Evolutionary conservation across 2,329 filamentous ascomycete species (phyloP).

Genomic region (Colletotrichum noveboracense): DNA sequence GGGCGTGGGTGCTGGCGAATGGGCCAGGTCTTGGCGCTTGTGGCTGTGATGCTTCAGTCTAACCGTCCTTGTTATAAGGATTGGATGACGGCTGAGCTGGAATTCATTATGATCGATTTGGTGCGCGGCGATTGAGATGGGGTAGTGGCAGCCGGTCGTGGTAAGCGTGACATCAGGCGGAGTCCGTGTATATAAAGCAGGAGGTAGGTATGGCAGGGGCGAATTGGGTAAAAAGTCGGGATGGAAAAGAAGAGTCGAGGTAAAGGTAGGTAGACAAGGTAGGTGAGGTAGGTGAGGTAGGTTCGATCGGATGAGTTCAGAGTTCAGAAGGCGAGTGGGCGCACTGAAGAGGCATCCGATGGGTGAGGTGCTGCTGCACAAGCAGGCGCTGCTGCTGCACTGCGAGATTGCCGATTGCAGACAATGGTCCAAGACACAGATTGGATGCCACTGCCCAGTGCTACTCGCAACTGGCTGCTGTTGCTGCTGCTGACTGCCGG

Average conservation of each 20-base stretch:
- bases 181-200: not conserved
- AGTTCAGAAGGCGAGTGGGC: not conserved
- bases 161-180: constrained; percentile 2
- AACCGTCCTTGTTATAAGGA: constrained; percentile 18
- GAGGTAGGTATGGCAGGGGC: not conserved
- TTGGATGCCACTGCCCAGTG: not conserved
- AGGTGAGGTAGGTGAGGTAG: not conserved
- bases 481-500: constrained; percentile 8
- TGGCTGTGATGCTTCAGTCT: constrained; percentile 20
- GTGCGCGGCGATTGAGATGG: not conserved
- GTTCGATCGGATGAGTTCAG: constrained; percentile 3
- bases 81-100: constrained; percentile 17
- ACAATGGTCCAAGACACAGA: not conserved
- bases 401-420: not conserved
- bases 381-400: not conserved
- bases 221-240: not conserved
- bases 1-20: not conserved
- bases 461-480: not conserved
- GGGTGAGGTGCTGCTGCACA: not conserved
- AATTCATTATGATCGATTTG: constrained; percentile 20
- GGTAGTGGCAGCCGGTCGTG: not conserved
- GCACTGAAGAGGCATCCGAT: not conserved
- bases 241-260: not conserved
- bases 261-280: not conserved
- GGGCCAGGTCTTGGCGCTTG: constrained; percentile 13